Evolutionary conservation across 805 yeast genomes (phyloP).

Genomic region (Lipomyces spencermartinsiae): DNA sequence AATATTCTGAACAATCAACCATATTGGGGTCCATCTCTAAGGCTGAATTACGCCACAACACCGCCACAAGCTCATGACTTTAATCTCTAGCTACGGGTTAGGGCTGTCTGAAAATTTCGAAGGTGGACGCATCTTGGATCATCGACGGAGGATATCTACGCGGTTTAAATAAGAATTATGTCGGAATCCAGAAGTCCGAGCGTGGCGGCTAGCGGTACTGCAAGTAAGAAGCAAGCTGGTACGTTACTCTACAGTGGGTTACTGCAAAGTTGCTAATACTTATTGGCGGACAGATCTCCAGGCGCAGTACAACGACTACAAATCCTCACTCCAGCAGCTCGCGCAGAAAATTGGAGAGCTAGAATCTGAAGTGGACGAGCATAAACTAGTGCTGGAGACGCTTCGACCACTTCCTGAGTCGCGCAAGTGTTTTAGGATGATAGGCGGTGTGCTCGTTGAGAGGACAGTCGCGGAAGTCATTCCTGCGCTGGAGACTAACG

Average conservation of each 20-base stretch:
- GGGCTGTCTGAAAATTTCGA: background rate
- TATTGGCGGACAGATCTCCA: conserved; percentile 45
- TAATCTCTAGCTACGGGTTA: too few species aligned
- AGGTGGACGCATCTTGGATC: too few species aligned
- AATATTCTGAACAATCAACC: background rate
- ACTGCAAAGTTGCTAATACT: background rate
- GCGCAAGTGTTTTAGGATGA: conserved; percentile 88
- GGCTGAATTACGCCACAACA: background rate
- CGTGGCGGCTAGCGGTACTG: conserved; percentile 19
- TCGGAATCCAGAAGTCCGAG: background rate
- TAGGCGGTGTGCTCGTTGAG: conserved; percentile 90
- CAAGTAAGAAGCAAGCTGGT: conserved; percentile 32
- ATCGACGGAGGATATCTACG: background rate
- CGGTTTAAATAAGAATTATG: background rate
- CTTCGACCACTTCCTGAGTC: conserved; percentile 57
- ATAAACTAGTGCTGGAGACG: conserved; percentile 64
- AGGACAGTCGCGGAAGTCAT: conserved; percentile 78
- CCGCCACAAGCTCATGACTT: background rate
- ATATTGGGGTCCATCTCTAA: too few species aligned
- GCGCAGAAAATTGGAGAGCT: conserved; percentile 50
- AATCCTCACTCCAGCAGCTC: conserved; percentile 46
- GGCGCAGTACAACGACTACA: conserved; percentile 50
- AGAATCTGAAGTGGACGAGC: conserved; percentile 52
- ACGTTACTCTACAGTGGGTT: background rate
- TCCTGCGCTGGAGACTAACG: conserved; percentile 64